These are phyloP conservation scores for Aspergillus kassunensis DNA, from an alignment of 495 filamentous ascomycete genomes.

Conservation along the genomic window DNA sequence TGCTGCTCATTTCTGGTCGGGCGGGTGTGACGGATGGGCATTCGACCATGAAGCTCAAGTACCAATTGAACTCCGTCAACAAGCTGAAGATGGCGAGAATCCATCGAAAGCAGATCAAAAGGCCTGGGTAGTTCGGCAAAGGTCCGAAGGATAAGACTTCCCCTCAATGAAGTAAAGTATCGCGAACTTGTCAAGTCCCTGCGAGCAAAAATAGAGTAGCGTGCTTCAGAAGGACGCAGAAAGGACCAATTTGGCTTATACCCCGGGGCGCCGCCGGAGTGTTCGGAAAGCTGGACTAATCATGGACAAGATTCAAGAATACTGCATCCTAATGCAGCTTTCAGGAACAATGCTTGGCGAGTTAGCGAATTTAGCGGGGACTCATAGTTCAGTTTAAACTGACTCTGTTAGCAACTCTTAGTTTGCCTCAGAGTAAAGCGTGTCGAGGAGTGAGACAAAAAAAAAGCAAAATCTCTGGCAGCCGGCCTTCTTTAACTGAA, in stretches of 20 bases:
- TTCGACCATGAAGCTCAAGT: too few relatives aligned
- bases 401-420: constrained; percentile 4
- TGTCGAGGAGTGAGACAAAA: neutral
- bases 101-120: neutral
- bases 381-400: constrained; percentile 2
- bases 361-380: neutral
- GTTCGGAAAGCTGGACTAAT: constrained; percentile 2
- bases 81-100: neutral
- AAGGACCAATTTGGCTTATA: neutral
- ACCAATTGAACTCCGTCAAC: neutral
- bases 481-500: neutral
- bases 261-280: neutral
- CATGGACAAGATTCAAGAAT: neutral
- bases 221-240: neutral
- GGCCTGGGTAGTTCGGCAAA: neutral
- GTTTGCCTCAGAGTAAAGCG: neutral
- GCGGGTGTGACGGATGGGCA: too few relatives aligned
- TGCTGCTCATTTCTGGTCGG: too few relatives aligned
- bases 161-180: neutral
- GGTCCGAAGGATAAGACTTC: neutral
- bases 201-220: constrained; percentile 1
- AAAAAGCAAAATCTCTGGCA: constrained; percentile 1
- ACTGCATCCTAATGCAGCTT: neutral
- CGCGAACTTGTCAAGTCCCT: neutral
- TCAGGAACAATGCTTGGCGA: neutral